Base-by-base conservation (phyloP, 768 basidiomycete genomes). In the Pisolithus sp. region DNA sequence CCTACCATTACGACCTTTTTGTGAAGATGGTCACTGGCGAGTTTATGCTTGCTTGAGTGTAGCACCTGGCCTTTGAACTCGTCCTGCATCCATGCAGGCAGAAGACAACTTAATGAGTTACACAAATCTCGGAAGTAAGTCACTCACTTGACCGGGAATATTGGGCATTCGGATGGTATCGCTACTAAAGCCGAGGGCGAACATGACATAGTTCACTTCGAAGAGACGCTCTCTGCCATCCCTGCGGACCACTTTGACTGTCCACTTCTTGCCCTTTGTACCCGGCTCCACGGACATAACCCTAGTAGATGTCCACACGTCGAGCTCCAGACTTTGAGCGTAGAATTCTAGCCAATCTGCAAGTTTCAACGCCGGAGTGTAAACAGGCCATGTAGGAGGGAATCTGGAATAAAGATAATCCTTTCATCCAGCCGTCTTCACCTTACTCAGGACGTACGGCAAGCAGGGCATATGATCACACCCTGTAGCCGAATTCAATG, bases 1-100 rank as follows among this genome's bases (percentile, higher is more conserved):
- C 86, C 86, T 3, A 89, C 68, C 2, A 89, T 79, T 3, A 82
- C 73, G 0, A 86, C 84, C 60, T 82, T 88, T 68, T 88, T 88
- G 13, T 83, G 86, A 2, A 62, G 43, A 57, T 82, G 82, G 38
- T 81, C 80, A 8, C 69, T 66, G 0, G 82, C 81, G n/a, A 64
- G 69, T 37, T 75, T 73, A 63, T 86, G 80, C 28, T 74, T 60
- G 5, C 65, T 72, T 0, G 85, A 84, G 31, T 47, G 46, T 31
- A 47, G 17, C 20, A 47, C 30, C n/a, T 18, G 46, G 30, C 46
- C 46, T 26, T 47, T 36, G 31, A 47, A 47, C n/a, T 47, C 31
- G 3, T 47, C 59, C 59, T 30, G 75, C 75, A 74, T 76, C 34
- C 0, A 2, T 1, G 15, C 2, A 38, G 24, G 15, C 53, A 2